These are phyloP conservation scores for Penicillium lividum DNA, from an alignment of 495 filamentous ascomycete species.

Conservation along the genomic window DNA sequence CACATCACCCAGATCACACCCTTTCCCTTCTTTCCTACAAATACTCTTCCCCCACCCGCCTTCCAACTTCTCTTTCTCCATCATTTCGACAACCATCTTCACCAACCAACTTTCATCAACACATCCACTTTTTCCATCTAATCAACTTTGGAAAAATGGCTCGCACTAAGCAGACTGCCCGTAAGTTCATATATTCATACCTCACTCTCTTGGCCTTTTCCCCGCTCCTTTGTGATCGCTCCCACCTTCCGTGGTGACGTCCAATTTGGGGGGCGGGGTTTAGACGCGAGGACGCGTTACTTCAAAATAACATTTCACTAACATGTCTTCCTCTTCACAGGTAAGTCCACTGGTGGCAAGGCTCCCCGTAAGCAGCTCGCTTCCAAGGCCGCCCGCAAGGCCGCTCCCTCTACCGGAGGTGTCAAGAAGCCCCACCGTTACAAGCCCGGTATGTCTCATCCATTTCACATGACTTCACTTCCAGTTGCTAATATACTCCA, in stretches of 20 bases:
- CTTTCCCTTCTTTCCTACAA: conserved; percentile 44
- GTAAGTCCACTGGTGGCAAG: conserved; percentile 99
- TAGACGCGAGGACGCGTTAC: conserved; percentile 23
- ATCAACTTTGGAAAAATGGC: conserved; percentile 67
- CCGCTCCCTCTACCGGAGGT: conserved; percentile 74
- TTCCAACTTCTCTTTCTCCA: conserved; percentile 44
- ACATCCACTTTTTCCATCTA: conserved; percentile 43
- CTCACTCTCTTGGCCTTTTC: not conserved
- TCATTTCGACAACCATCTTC: conserved; percentile 33
- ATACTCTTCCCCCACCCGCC: conserved; percentile 52
- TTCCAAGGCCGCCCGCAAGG: conserved; percentile 80
- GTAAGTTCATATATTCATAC: conserved; percentile 55
- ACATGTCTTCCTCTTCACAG: conserved; percentile 40
- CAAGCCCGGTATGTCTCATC: conserved; percentile 79
- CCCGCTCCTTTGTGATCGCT: not conserved
- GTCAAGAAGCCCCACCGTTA: conserved; percentile 99
- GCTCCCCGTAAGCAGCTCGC: conserved; percentile 97
- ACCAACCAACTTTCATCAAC: conserved; percentile 52
- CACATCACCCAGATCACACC: conserved; percentile 43
- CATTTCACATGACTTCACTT: not conserved
- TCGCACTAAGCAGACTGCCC: conserved; percentile 99
- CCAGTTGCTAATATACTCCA: conserved; percentile 39
- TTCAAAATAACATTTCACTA: conserved; percentile 37
- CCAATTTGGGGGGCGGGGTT: not conserved
- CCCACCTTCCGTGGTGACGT: not conserved